Percentiles rank a stretch among this genome's conserved stretches.
Evolutionary conservation across 805 yeast species (phyloP).

Genomic region (Yarrowia divulgata): DNA sequence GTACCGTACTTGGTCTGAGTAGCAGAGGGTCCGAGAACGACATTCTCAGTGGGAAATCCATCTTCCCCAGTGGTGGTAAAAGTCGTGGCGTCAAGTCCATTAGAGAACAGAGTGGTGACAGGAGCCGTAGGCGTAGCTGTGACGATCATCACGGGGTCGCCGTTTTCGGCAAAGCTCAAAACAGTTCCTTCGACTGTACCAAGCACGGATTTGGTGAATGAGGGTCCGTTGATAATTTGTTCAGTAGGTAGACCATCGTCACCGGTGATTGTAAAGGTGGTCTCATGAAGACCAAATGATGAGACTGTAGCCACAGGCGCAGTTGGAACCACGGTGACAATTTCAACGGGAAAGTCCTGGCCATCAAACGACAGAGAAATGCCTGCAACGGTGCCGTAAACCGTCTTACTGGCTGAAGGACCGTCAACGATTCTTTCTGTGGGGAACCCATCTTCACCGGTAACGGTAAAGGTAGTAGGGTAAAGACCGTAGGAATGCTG

Average conservation of each 20-base stretch:
- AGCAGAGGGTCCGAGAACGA: neutral
- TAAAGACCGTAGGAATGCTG: no score
- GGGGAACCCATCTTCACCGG: no score
- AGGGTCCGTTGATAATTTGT: neutral
- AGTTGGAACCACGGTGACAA: no score
- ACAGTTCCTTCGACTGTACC: neutral
- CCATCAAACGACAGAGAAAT: no score
- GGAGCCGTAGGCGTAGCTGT: neutral
- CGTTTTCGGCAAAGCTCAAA: neutral
- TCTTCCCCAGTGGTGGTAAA: neutral
- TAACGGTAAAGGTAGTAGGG: no score
- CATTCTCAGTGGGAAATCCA: neutral
- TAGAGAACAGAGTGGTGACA: neutral
- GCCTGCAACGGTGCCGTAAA: no score
- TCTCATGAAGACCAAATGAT: no score
- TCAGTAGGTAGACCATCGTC: slow-evolving; percentile 8
- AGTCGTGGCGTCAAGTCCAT: neutral
- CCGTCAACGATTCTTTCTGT: no score
- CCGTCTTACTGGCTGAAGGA: no score
- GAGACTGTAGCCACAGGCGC: no score
- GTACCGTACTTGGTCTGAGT: neutral
- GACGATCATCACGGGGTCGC: neutral
- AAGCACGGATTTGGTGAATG: neutral
- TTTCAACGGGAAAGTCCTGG: no score
- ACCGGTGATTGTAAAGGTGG: neutral